These are phyloP conservation scores for Aphanoascus verrucosus DNA, from an alignment of 2,329 filamentous ascomycete genomes.

Conservation along the genomic window DNA sequence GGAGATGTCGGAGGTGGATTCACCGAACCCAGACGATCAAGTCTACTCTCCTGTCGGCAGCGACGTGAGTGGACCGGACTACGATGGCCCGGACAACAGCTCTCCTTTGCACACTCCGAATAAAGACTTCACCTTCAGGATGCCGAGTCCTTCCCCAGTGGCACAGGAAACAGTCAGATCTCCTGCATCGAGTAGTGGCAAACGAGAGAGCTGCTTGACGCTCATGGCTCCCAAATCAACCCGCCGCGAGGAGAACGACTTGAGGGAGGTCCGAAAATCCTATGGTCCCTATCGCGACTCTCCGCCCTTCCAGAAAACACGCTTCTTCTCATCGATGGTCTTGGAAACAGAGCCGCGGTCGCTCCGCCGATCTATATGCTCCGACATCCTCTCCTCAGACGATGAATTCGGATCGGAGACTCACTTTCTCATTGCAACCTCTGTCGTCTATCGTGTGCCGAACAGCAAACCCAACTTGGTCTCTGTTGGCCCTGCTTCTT, in stretches of 20 bases:
- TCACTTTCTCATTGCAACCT: conserved; percentile 16
- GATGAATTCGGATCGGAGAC: conserved; percentile 14
- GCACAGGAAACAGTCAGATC: background rate
- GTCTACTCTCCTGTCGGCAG: conserved; percentile 15
- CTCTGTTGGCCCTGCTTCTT: conserved; percentile 12
- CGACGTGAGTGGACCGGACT: conserved; percentile 6
- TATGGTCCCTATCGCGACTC: conserved; percentile 9
- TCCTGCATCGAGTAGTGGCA: background rate
- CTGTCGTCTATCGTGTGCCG: conserved; percentile 15
- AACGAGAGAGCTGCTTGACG: conserved; percentile 9
- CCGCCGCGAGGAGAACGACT: background rate
- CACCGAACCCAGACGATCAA: conserved; percentile 9
- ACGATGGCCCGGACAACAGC: background rate
- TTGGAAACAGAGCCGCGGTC: conserved; percentile 6
- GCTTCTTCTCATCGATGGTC: conserved; percentile 8
- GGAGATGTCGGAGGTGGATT: conserved; percentile 16
- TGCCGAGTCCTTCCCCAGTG: conserved; percentile 6
- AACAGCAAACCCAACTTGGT: conserved; percentile 15
- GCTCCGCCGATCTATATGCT: conserved; percentile 14
- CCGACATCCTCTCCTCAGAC: conserved; percentile 15
- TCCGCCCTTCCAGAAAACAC: conserved; percentile 5
- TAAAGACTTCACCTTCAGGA: conserved; percentile 4
- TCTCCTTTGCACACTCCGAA: background rate
- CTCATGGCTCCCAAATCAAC: conserved; percentile 9
- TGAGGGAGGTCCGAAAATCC: background rate